Evolutionary conservation across 2,329 filamentous ascomycete species (phyloP).

Genomic region (Orbilia blumenaviensis): DNA sequence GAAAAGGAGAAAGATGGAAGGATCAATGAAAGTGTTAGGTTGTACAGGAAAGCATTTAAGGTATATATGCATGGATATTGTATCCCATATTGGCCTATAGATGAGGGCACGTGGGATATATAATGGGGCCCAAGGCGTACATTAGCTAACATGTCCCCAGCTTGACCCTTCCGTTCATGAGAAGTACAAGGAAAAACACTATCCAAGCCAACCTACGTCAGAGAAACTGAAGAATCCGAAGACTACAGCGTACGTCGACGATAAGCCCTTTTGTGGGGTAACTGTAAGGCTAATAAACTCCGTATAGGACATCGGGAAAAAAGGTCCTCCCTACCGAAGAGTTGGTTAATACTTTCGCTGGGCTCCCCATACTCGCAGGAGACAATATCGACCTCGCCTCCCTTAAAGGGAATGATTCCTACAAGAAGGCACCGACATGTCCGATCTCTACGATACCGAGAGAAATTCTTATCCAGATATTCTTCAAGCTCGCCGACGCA

Average conservation of each 20-base stretch:
- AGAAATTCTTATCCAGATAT: constrained; percentile 83
- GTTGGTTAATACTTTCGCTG: constrained; percentile 20
- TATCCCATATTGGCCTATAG: neutral
- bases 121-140: neutral
- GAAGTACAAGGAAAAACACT: constrained; percentile 89
- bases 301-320: neutral
- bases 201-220: constrained; percentile 65
- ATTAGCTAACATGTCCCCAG: constrained; percentile 62
- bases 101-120: neutral
- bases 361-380: constrained; percentile 26
- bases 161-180: constrained; percentile 86
- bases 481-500: constrained; percentile 74
- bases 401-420: constrained; percentile 42
- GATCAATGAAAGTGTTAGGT: constrained; percentile 83
- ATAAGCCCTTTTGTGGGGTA: neutral
- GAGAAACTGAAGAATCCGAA: constrained; percentile 26
- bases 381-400: constrained; percentile 37
- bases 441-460: constrained; percentile 80
- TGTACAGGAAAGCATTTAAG: constrained; percentile 90
- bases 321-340: constrained; percentile 22
- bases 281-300: constrained; percentile 62
- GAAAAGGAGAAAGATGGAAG: constrained; percentile 86
- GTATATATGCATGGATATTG: constrained; percentile 65
- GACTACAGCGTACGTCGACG: constrained; percentile 56
- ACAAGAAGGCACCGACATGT: constrained; percentile 75